Evolutionary conservation across 2,329 filamentous ascomycete genomes (phyloP), one percentile per base, ranked within the genome.

Genomic region (Penicillium sp.): DNA sequence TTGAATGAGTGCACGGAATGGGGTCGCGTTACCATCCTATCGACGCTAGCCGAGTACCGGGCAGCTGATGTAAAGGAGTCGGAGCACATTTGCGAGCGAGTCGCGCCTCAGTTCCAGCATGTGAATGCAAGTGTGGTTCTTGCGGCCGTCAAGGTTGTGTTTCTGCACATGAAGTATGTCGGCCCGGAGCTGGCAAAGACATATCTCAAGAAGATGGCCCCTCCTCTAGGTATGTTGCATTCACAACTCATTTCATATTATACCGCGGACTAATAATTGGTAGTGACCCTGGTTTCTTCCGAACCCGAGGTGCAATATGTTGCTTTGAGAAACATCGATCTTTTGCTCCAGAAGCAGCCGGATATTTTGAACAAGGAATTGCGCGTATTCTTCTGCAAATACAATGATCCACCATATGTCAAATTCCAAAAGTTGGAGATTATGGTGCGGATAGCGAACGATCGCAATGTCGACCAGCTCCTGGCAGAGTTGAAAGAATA

Each of bases 301-400:
- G 90, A 90, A 0, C 93, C 95, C 7, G 95, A 99, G 80, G 95
- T 99, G 39, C 95, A 99, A 77, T 99, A 99, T 73, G 95, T 99
- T 55, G 95, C 95, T 14, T 79, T 99, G 49, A 84, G 93, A 62
- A 99, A 99, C 74, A 99, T 99, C 69, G 95, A 99, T 67, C 85
- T 99, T 33, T 82, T 99, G 6, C 83, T 99, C 26, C 95, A 99
- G 75, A 95, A 96, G 66, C 93, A 97, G 75, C 92, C 95, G 11
- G 93, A 96, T 65, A 97, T 99, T 55, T 83, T 99, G 10, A 96
- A 91, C 82, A 98, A 98, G 75, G 95, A 99, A 75, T 86, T 99
- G 69, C 87, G 95, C 45, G 95, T 99, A 9, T 99, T 99, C 80
- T 99, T 99, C 80, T 99, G 95, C 88, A 99, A 99, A 79, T 99